A percentile compares a stretch with the other conserved stretches of the same genome.
These are phyloP conservation scores for Botrytis cinerea DNA, from an alignment of 2,329 filamentous ascomycete genomes.

Conservation along the genomic window DNA sequence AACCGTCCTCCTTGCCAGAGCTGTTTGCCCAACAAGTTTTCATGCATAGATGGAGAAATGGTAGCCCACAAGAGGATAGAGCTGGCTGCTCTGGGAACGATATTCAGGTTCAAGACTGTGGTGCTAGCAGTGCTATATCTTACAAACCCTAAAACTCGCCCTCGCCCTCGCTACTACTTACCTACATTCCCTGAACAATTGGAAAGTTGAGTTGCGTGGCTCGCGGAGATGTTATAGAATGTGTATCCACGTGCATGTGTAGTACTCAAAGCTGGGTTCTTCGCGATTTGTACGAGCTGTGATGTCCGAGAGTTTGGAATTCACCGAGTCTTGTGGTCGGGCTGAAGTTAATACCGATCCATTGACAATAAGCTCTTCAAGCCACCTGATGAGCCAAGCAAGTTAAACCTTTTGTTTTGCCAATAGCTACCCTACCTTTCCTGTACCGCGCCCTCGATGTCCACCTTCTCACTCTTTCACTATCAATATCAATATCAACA, in stretches of 20 bases:
- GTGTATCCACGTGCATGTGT: constrained; percentile 18
- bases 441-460: not conserved
- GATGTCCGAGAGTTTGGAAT: constrained; percentile 15
- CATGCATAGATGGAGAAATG: not conserved
- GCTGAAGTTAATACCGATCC: constrained; percentile 19
- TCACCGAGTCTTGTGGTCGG: constrained; percentile 18
- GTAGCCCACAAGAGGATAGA: not conserved
- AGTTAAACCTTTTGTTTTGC: not conserved
- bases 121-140: constrained; percentile 7
- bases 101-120: not conserved
- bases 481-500: not conserved
- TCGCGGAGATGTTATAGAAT: constrained; percentile 14
- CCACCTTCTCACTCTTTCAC: not conserved
- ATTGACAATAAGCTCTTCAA: not conserved
- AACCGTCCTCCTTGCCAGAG: not conserved
- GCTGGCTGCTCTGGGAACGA: not conserved
- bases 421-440: not conserved
- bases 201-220: constrained; percentile 14
- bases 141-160: not conserved
- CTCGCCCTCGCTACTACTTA: not conserved
- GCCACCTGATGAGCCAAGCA: constrained; percentile 9
- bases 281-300: constrained; percentile 15
- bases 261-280: not conserved
- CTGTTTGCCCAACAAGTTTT: not conserved
- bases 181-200: constrained; percentile 2